These are phyloP conservation scores for Ochetophila trinervis DNA, from an alignment of 306 rosid genomes.

Conservation along the genomic window DNA sequence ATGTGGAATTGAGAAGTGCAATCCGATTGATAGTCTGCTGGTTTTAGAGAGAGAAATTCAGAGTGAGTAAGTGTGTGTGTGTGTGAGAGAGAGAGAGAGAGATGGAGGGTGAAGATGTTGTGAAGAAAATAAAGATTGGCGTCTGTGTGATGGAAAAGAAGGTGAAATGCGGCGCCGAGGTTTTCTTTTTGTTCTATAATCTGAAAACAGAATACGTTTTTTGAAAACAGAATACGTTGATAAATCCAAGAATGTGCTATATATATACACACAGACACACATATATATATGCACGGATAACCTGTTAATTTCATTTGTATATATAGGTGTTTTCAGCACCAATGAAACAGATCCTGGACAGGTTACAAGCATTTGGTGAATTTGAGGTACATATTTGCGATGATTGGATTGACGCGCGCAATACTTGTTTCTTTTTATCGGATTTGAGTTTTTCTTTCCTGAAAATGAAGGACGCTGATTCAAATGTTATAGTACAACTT, in stretches of 20 bases:
- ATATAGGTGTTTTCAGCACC: slow-evolving; percentile 81
- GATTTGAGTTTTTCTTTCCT: slow-evolving; percentile 16
- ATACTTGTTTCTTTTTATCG: not conserved
- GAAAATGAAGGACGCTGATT: not conserved
- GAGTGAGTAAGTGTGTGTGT: slow-evolving; percentile 13
- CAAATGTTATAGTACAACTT: too few relatives aligned
- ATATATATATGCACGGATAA: not conserved
- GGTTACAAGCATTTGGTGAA: slow-evolving; percentile 89
- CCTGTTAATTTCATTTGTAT: slow-evolving; percentile 20
- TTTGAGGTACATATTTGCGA: slow-evolving; percentile 55
- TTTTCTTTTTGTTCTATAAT: slow-evolving; percentile 34
- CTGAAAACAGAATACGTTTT: slow-evolving; percentile 8
- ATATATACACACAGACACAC: not conserved
- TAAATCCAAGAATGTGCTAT: slow-evolving; percentile 21
- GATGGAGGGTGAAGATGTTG: slow-evolving; percentile 31
- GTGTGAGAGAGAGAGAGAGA: slow-evolving; percentile 21
- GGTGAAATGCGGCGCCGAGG: slow-evolving; percentile 95
- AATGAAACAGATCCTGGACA: slow-evolving; percentile 84
- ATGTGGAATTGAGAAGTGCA: slow-evolving; percentile 3
- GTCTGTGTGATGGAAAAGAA: slow-evolving; percentile 99
- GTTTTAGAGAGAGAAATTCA: not conserved
- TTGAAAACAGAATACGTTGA: slow-evolving; percentile 13
- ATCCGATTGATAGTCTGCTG: slow-evolving; percentile 22
- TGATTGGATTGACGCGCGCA: slow-evolving; percentile 1
- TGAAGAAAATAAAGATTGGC: slow-evolving; percentile 64